Base-by-base conservation (phyloP, 1,284 basidiomycete genomes). In the Pisolithus thermaeus region DNA sequence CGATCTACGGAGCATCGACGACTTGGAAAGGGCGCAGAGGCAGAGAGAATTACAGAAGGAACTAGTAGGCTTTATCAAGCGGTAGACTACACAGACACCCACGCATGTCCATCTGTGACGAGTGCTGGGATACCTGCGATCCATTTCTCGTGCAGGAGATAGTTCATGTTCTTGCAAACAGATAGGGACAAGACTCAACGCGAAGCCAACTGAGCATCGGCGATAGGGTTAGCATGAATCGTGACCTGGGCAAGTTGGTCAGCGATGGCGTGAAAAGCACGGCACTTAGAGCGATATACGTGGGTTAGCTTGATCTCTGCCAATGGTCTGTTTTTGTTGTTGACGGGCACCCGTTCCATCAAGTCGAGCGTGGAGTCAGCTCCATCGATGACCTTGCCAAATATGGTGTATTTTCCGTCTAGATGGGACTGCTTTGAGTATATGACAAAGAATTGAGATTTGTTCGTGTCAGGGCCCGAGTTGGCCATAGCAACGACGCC, bases 401-500 rank as follows among this genome's bases (percentile, higher is more conserved):
- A 86, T 56, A 97, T 96, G 5, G 92, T 92, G 73, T 97, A 96
- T 70, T 97, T 97, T 52, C 85, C 85, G 66, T 97, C 93, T 22
- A 97, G 80, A 64, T 96, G 93, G 1, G 89, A 72, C 62, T 97
- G 93, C 64, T 97, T 97, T 1, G 87, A 75, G 65, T 96, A 97
- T 2, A 92, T 87, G 65, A 97, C 84, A 72, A 97, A 96, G 73
- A 97, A 96, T 71, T 96, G 87, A 3, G 91, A 92, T 70, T 96
- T 97, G 74, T 97, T 97, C 20, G 89, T 86, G 68, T 96, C 90
- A 22, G 88, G 87, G 0, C 95, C 95, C 4, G 89, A 87, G 68
- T 97, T 97, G 48, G 94, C 95, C 92, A 97, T 97, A 23, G 94
- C 94, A n/a, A 97, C 84, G 57, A 97, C 80, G n/a, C 94, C 94